Percentiles rank a stretch among this genome's conserved stretches.
Conservation (phyloP, 768 basidiomycete species). For the Saitozyma podzolica region DNA sequence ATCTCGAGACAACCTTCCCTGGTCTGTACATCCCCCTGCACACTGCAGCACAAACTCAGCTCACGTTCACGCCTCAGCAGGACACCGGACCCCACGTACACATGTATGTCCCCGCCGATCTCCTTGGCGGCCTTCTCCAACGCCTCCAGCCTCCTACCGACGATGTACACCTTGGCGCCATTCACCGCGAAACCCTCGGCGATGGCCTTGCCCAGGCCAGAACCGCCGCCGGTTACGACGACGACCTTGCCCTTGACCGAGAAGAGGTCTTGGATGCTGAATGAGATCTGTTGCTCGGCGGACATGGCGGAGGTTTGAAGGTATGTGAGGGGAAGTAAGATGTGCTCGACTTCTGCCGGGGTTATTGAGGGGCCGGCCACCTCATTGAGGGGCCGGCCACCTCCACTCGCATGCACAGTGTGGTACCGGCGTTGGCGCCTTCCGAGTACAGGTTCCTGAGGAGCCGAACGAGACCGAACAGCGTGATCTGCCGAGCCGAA, state of each 20-base stretch:
- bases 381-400: too few relatives aligned
- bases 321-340: too few relatives aligned
- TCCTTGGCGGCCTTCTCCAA: conserved; percentile 30
- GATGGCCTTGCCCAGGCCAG: conserved; percentile 39
- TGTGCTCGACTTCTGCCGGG: too few relatives aligned
- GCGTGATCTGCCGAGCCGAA: too few relatives aligned
- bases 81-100: conserved; percentile 2
- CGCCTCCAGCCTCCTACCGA: conserved; percentile 35
- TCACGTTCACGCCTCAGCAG: too few relatives aligned
- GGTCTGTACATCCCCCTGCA: conserved; percentile 11
- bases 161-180: conserved; percentile 42
- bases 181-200: conserved; percentile 32
- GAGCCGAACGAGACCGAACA: too few relatives aligned
- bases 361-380: too few relatives aligned
- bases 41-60: background rate
- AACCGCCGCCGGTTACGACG: conserved; percentile 39
- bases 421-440: too few relatives aligned
- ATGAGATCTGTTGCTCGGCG: background rate
- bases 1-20: background rate
- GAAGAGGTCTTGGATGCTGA: conserved; percentile 28
- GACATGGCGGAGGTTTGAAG: too few relatives aligned
- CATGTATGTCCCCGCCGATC: conserved; percentile 23
- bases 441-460: too few relatives aligned
- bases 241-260: conserved; percentile 30
- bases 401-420: too few relatives aligned